These are phyloP conservation scores for Flaveria floridana DNA, from an alignment of 140 eudicot species.

Conservation along the genomic window DNA sequence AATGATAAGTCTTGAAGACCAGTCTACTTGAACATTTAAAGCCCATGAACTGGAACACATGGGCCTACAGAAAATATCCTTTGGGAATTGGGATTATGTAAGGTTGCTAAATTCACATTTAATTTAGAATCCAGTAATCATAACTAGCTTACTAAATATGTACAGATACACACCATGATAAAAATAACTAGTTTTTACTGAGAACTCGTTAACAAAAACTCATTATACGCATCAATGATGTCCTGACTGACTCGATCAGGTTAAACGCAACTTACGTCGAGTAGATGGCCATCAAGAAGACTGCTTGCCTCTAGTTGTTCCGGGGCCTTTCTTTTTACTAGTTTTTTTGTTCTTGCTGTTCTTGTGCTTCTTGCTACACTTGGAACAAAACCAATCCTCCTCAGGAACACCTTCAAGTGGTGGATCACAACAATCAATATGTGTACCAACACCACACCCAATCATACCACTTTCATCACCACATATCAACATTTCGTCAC, in stretches of 20 bases:
- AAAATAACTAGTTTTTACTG: not conserved
- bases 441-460: constrained; percentile 84
- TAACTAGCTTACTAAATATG: constrained; percentile 10
- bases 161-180: constrained; percentile 28
- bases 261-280: not conserved
- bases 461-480: constrained; percentile 61
- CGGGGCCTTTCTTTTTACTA: constrained; percentile 35
- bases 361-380: constrained; percentile 43
- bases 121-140: constrained; percentile 13
- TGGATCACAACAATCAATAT: constrained; percentile 85
- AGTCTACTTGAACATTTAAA: no score
- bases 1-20: not conserved
- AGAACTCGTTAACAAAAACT: not conserved
- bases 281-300: no score
- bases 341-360: constrained; percentile 25
- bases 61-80: not conserved
- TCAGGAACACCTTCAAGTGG: constrained; percentile 66
- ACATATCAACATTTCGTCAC: constrained; percentile 83
- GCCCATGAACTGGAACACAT: no score
- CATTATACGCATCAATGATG: not conserved
- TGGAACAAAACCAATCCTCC: constrained; percentile 80
- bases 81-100: not conserved
- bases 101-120: not conserved
- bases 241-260: not conserved
- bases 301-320: constrained; percentile 9